Conservation (phyloP, 73 alveolate species). For the Tetrahymena malaccensis region DNA sequence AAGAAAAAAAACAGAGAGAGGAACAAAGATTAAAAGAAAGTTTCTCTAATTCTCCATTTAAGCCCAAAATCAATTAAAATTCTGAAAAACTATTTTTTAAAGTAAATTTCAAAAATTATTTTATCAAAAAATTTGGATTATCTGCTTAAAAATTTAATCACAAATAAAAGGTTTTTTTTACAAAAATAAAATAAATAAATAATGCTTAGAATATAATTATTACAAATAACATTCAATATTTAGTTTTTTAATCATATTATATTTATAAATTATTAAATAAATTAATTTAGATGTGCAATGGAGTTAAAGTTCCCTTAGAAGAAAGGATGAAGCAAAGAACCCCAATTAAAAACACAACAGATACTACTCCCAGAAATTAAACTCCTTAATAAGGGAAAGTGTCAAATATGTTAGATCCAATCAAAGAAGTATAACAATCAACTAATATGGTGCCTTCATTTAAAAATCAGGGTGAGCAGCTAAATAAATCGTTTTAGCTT, state of each 20-base stretch:
- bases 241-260: too few species aligned
- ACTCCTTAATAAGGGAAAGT: not conserved
- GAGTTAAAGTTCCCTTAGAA: not conserved
- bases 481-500: not conserved
- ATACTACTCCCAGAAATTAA: not conserved
- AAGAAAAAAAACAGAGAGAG: not conserved
- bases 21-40: not conserved
- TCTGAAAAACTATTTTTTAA: not conserved
- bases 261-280: not conserved
- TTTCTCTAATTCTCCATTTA: not conserved
- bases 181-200: too few species aligned
- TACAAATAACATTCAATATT: too few species aligned
- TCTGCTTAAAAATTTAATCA: too few species aligned
- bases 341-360: not conserved
- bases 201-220: too few species aligned
- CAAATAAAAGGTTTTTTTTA: too few species aligned
- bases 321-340: not conserved
- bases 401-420: not conserved
- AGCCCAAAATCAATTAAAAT: not conserved
- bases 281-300: not conserved
- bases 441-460: not conserved
- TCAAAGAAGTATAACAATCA: not conserved
- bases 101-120: not conserved
- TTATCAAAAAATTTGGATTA: too few species aligned
- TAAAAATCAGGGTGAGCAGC: not conserved